These are phyloP conservation scores for Pichia sp. DNA, from an alignment of 1,139 yeast genomes.

Conservation along the genomic window DNA sequence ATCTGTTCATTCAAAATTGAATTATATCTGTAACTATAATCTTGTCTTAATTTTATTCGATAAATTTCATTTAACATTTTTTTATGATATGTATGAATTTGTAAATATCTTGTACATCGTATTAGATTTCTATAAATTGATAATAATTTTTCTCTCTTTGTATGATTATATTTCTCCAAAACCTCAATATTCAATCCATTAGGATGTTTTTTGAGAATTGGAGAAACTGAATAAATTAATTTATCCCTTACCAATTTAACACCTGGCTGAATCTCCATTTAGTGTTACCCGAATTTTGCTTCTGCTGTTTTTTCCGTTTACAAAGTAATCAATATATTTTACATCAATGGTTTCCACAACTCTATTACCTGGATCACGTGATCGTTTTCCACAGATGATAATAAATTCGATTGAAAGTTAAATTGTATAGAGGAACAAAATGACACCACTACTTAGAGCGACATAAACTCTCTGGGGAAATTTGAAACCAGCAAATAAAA, in stretches of 20 bases:
- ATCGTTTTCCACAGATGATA: no score
- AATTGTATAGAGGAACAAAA: no score
- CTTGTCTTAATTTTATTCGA: constrained; percentile 20
- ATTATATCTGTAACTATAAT: constrained; percentile 17
- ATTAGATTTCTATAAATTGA: constrained; percentile 20
- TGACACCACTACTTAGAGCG: no score
- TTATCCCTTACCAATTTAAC: constrained; percentile 5
- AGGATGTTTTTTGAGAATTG: constrained; percentile 16
- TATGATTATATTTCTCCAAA: constrained; percentile 7
- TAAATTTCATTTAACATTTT: constrained; percentile 9
- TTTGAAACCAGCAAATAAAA: no score
- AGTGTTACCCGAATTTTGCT: background rate
- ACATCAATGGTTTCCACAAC: no score
- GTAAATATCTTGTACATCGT: constrained; percentile 15
- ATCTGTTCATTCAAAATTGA: constrained; percentile 3
- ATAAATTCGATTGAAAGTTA: no score
- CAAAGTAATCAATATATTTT: no score
- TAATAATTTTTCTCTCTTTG: constrained; percentile 7
- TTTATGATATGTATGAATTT: constrained; percentile 11
- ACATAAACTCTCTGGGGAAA: no score
- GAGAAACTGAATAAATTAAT: constrained; percentile 13
- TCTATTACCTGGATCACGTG: no score
- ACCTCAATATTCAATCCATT: constrained; percentile 15
- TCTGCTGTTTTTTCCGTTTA: no score
- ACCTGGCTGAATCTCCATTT: constrained; percentile 5